Evolutionary conservation across 345 rosid species (phyloP), one percentile per base, ranked within the genome.

Genomic region (Trapa bicornis): DNA sequence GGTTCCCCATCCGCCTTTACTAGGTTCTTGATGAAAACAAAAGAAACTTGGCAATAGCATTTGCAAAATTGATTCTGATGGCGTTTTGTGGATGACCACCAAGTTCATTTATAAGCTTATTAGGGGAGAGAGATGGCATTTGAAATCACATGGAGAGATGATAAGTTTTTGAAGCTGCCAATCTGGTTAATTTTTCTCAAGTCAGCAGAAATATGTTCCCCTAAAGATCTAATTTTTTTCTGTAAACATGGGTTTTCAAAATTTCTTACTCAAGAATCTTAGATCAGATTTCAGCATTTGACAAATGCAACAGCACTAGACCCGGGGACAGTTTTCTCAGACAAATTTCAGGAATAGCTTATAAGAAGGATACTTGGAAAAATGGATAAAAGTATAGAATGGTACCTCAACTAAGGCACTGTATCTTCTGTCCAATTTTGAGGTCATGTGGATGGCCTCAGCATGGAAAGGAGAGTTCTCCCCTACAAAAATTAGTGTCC

Each of bases 341-440:
- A 47, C 52, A 10, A 47, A 6, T 47, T 3, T n/a, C 61, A 39
- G 64, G 16, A 12, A 33, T n/a, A 13, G 7, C 11, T 13, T 9
- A 47, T 35, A 48, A 47, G 12, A 22, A 61, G 37, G 52, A 6
- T 35, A 56, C 29, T 39, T 32, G 22, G 32, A 4, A 58, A 11
- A 13, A 32, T 22, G 37, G 62, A 53, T 32, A 35, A 37, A 48
- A 22, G 22, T 17, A 32, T 47, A 37, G 5, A 1, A 16, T 16
- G 36, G 47, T 70, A 90, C 99, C 97, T 94, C 97, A n/a, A 94
- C 99, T 52, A 94, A 78, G 70, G 99, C 99, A 76, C 92, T 82
- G 66, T 79, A 87, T 80, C 96, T 85, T 78, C 81, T 80, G 72
- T 94, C 99, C 80, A 94, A 71, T 76, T 84, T 89, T 15, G 96